Evolutionary conservation across 2,329 filamentous ascomycete genomes (phyloP), one percentile per base, ranked within the genome.

Genomic region (Penicillium corylophilum): DNA sequence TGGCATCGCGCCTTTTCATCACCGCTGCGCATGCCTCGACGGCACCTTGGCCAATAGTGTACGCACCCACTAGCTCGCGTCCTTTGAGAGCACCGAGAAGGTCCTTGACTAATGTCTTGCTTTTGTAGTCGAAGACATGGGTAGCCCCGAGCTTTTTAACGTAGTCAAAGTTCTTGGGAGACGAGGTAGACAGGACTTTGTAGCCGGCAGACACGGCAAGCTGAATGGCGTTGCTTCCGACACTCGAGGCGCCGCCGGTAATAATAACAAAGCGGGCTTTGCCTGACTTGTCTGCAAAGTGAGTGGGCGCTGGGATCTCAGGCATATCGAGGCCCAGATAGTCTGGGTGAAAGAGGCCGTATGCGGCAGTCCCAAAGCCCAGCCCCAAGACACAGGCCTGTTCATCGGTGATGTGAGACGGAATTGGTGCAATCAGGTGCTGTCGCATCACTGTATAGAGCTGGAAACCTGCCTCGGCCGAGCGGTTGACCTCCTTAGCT

Each of bases 151-250:
- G 69, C 8, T 57, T 54, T 53, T 71, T 73, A 28, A 76, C 69
- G 26, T 71, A 71, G 1, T 72, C 72, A 29, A 75, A 72, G 57
- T 79, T 80, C 18, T 65, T 68, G 3, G 67, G 57, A 0, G 74
- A 76, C 0, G 71, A 69, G 0, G 75, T 78, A 0, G 74, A 64
- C 36, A 79, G 59, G 10, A 81, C 77, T 13, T 75, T 64, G 51
- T 75, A 78, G 0, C 78, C 78, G 0, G 74, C 71, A 0, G 70
- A 71, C 5, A 67, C 63, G 1, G 73, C 71, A 0, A 81, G 65
- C 53, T 81, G 79, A 10, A 80, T 73, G 1, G 74, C 75, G 39
- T 71, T 74, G 36, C 71, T 71, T 1, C 79, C 78, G 0, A 79
- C 76, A 15, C 69, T 71, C 0, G 74, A 73, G 2, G 76, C 70